A percentile compares a stretch with the other conserved stretches of the same genome.
These are phyloP conservation scores for Dipodascus albidus DNA, from an alignment of 805 yeast species.

Conservation along the genomic window DNA sequence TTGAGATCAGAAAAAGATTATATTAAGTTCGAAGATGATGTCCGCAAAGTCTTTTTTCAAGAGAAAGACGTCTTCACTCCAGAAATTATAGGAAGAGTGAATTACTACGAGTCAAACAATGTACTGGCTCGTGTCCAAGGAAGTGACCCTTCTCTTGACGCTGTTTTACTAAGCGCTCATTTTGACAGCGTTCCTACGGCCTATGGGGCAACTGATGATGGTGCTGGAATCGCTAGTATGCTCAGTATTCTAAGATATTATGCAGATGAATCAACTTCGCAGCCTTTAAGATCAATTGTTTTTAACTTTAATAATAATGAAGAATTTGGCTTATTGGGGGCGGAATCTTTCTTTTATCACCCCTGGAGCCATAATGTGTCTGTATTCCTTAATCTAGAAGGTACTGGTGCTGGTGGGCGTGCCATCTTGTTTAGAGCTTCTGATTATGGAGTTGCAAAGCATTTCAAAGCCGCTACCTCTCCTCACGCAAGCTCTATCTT, in stretches of 20 bases:
- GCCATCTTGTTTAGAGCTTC: slow-evolving; percentile 78
- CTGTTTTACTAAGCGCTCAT: slow-evolving; percentile 72
- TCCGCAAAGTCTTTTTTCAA: slow-evolving; percentile 35
- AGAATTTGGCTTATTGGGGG: slow-evolving; percentile 81
- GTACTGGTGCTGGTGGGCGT: slow-evolving; percentile 86
- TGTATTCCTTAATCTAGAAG: slow-evolving; percentile 69
- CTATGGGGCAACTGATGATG: slow-evolving; percentile 86
- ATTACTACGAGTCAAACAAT: slow-evolving; percentile 77
- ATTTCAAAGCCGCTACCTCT: slow-evolving; percentile 35
- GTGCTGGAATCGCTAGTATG: slow-evolving; percentile 76
- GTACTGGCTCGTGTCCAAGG: slow-evolving; percentile 70
- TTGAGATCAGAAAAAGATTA: slow-evolving; percentile 16
- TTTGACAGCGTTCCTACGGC: slow-evolving; percentile 83
- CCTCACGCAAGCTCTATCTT: slow-evolving; percentile 75
- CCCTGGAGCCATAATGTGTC: slow-evolving; percentile 54
- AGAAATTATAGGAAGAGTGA: slow-evolving; percentile 32
- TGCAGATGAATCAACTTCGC: slow-evolving; percentile 24
- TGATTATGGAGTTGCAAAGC: slow-evolving; percentile 56
- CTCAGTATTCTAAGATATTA: slow-evolving; percentile 53
- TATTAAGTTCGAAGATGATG: slow-evolving; percentile 29
- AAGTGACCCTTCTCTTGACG: slow-evolving; percentile 42
- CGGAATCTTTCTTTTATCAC: slow-evolving; percentile 58
- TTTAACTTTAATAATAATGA: slow-evolving; percentile 86
- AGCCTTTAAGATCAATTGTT: slow-evolving; percentile 61
- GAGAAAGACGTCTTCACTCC: slow-evolving; percentile 36